Base-by-base conservation (phyloP, 768 basidiomycete genomes). In the Xerocomus spinulosus region DNA sequence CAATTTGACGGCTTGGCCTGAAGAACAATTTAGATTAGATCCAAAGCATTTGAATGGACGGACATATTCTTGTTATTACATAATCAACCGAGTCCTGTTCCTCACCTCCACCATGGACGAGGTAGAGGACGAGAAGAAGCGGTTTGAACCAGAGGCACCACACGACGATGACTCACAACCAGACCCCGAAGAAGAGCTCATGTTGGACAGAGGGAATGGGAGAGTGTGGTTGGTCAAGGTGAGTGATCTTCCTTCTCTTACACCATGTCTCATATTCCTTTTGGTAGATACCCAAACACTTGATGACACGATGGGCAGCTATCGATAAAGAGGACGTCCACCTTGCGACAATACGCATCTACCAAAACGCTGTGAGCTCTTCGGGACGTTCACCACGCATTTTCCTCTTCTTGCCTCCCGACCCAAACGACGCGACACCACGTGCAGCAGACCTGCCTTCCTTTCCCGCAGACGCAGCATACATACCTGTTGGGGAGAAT, bases 151-250 rank as follows among this genome's bases (percentile, higher is more conserved):
- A 3, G 78, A 81, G 21, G 67, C 55, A 12, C 66, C 51, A 9
- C 54, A 60, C 4, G 83, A 85, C 0, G 86, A 86, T 1, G 84
- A 83, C 38, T 53, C 71, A 2, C 82, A 80, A 61, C 87, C 84
- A 0, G 87, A 90, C 57, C 87, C 87, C 1, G 87, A 92, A 51
- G 88, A 91, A 63, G 76, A 81, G 38, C 73, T 92, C n/a, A 84
- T 88, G 77, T 70, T 89, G 29, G 80, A 86, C 63, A 77, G 82
- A 51, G 83, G 83, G 17, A 79, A 81, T 40, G 85, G 88, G 38
- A 71, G 81, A 52, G 84, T 90, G 15, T 93, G 89, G 90, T 73
- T 91, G 35, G 87, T 91, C 60, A 91, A 91, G 79, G 89, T 88
- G 56, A 56, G 74, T 64, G 41, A 42, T 39, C 18, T 9, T 28